phyloP scores from a whole-genome alignment of 768 basidiomycete genomes.

The Russula earlei region DNA sequence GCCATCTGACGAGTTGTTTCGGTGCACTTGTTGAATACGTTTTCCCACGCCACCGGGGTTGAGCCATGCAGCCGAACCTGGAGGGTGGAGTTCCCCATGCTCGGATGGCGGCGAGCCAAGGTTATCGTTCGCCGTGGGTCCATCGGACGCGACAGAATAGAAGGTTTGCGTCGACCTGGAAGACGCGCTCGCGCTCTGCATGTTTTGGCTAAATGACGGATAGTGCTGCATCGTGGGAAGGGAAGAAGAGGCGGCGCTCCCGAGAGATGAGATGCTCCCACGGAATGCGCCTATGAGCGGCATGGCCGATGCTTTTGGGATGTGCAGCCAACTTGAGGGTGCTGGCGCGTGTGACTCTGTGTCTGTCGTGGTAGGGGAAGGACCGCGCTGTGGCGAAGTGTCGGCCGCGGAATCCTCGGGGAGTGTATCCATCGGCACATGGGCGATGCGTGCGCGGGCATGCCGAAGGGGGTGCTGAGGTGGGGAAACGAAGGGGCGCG shows the following conservation, averaged over 20 bases:
- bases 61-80: not conserved
- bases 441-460: slow-evolving; percentile 13
- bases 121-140: not conserved
- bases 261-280: slow-evolving; percentile 10
- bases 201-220: slow-evolving; percentile 11
- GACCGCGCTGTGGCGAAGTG: not conserved
- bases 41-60: slow-evolving; percentile 8
- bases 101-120: not conserved
- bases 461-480: slow-evolving; percentile 14
- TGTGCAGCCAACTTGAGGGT: slow-evolving; percentile 16
- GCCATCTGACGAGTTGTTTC: not conserved
- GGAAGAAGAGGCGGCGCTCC: slow-evolving; percentile 4
- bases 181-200: slow-evolving; percentile 1
- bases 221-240: slow-evolving; percentile 19
- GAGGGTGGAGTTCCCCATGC: slow-evolving; percentile 2
- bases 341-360: not conserved
- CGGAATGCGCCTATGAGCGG: slow-evolving; percentile 20
- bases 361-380: slow-evolving; percentile 1
- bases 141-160: slow-evolving; percentile 6
- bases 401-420: slow-evolving; percentile 10
- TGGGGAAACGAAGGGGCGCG: not conserved
- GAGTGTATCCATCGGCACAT: slow-evolving; percentile 14
- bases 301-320: slow-evolving; percentile 12
- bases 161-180: slow-evolving; percentile 12
- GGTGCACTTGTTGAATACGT: slow-evolving; percentile 6